Evolutionary conservation across 495 filamentous ascomycete genomes (phyloP).

Genomic region (Aspergillus sclerotiicarbonarius): DNA sequence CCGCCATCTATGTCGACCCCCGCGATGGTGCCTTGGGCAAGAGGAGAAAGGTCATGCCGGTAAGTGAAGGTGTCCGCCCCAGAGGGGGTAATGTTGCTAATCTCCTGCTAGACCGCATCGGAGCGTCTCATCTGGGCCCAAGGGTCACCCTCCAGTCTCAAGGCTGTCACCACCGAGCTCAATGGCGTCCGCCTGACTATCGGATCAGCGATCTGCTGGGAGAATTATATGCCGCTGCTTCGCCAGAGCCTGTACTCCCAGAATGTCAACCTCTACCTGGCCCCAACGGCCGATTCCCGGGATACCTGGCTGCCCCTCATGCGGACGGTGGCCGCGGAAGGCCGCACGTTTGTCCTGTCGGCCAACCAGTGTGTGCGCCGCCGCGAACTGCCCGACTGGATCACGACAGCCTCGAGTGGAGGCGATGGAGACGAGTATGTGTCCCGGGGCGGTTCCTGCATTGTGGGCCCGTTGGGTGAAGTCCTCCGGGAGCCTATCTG

Average conservation of each 20-base stretch:
- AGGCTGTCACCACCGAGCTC: conserved; percentile 78
- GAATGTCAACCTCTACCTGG: conserved; percentile 90
- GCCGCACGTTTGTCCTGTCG: conserved; percentile 81
- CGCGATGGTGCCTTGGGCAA: conserved; percentile 71
- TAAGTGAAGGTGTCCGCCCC: conserved; percentile 28
- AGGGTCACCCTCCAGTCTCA: conserved; percentile 75
- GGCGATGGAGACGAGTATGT: conserved; percentile 12
- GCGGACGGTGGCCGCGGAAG: conserved; percentile 77
- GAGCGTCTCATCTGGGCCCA: conserved; percentile 90
- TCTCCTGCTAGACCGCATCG: conserved; percentile 58
- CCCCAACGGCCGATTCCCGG: conserved; percentile 83
- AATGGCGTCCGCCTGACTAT: conserved; percentile 73
- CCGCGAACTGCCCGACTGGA: conserved; percentile 58
- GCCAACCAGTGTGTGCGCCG: conserved; percentile 76
- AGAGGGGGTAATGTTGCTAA: neutral
- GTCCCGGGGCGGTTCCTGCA: conserved; percentile 72
- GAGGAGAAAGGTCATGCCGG: conserved; percentile 91
- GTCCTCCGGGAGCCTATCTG: conserved; percentile 78
- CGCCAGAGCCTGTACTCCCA: conserved; percentile 79
- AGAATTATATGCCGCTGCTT: conserved; percentile 93
- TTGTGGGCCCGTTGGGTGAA: conserved; percentile 75
- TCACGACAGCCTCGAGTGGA: conserved; percentile 28
- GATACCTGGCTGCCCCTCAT: conserved; percentile 83
- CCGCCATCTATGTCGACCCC: conserved; percentile 80
- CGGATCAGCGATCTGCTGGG: conserved; percentile 92